Base-by-base conservation (phyloP, 2,329 filamentous ascomycete genomes). In the Ascocoryne sarcoides region DNA sequence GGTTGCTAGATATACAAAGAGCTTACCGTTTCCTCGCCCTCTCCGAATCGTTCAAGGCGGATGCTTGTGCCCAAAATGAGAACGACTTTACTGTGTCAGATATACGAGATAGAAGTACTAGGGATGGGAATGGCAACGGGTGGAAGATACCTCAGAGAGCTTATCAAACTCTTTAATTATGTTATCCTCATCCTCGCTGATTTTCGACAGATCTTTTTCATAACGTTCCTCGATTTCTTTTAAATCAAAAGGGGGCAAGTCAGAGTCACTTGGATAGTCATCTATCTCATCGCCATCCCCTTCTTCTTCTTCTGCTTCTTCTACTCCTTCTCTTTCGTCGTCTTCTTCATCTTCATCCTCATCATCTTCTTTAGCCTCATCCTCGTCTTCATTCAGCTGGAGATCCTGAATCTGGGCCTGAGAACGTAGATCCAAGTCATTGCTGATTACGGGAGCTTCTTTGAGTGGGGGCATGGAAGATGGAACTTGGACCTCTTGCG, bases 21-120 rank as follows among this genome's bases (percentile, higher is more conserved):
- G 44, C 63, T 40, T 60, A 82, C 82, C 88, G 78, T 61, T 90
- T 90, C 47, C 77, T 70, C 17, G 84, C 83, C 41, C 89, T 75
- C 44, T 82, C 79, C 40, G 84, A 79, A 60, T 95, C 89, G 46
- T 85, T 79, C 9, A 69, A 65, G 21, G 79, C 73, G 1, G 83
- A 82, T 10, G 83, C 76, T 15, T 80, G 70, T 17, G 84, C 83
- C 88, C 89, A 95, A 26, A 79, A 65, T 43, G 73, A 72, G 60
- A 94, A 94, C 58, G 83, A 84, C 86, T 93, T 49, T 30, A 34
- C 12, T 38, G n/a, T n/a, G n/a, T n/a, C n/a, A 26, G 7, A 26
- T 26, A 12, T 26, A 7, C 7, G 23, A 26, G 23, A 26, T 16
- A 16, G 17, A 5, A 17, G 15, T 1, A 18, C 8, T 28, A 10